phyloP scores from a whole-genome alignment of 2,329 filamentous ascomycete species.

The Neonectria coccinea region DNA sequence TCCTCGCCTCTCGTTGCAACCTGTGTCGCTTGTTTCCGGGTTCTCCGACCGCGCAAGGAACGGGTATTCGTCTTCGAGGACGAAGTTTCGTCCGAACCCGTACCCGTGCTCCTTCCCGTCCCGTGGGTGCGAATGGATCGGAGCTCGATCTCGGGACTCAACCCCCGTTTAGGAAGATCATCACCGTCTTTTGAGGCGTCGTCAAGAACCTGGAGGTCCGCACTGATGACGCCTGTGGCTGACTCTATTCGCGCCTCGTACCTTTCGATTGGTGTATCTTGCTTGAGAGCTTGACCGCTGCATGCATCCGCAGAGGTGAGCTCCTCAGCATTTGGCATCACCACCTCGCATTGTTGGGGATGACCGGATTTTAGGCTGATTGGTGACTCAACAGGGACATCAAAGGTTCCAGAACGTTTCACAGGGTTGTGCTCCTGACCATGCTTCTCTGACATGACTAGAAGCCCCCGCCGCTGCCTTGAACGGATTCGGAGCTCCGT shows the following conservation, averaged over 20 bases:
- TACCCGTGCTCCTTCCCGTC: not conserved
- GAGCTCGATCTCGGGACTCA: not conserved
- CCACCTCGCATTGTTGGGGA: not conserved
- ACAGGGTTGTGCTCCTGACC: constrained; percentile 9
- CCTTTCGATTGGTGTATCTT: not conserved
- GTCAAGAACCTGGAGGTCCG: not conserved
- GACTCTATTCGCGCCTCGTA: not conserved
- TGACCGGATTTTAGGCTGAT: not conserved
- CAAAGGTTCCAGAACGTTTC: constrained; percentile 1
- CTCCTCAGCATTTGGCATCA: constrained; percentile 6
- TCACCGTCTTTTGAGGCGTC: not conserved
- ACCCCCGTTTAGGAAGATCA: not conserved
- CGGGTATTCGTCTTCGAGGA: not conserved
- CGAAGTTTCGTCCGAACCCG: not conserved
- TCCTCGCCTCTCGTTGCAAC: constrained; percentile 21
- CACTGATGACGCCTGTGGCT: not conserved
- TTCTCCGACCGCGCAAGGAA: not conserved
- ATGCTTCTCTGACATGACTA: constrained; percentile 57
- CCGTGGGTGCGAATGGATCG: not conserved
- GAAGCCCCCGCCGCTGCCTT: constrained; percentile 60
- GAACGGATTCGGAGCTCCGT: constrained; percentile 62
- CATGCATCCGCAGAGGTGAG: not conserved
- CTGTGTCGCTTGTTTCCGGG: constrained; percentile 6
- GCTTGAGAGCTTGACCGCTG: not conserved
- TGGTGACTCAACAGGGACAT: constrained; percentile 2